phyloP scores from a whole-genome alignment of 2,329 filamentous ascomycete species.

The Daldinia sp. region DNA sequence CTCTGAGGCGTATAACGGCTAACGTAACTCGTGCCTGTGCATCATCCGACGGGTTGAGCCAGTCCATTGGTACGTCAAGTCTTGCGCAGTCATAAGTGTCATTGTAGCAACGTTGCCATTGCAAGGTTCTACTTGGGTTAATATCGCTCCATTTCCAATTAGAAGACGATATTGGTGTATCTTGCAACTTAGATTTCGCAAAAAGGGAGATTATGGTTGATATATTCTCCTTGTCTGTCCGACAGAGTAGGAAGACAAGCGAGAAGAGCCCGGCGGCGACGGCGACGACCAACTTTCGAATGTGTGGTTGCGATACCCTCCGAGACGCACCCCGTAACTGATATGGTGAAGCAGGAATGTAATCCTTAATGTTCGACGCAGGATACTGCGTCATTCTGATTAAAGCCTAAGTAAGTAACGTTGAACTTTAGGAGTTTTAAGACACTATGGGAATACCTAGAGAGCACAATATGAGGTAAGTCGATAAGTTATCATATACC shows the following conservation, averaged over 20 bases:
- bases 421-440: neutral
- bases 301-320: conserved; percentile 9
- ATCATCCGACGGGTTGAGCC: conserved; percentile 48
- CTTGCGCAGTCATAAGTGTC: conserved; percentile 49
- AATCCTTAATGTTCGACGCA: conserved; percentile 2
- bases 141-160: conserved; percentile 42
- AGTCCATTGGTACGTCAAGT: conserved; percentile 53
- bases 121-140: conserved; percentile 44
- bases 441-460: neutral
- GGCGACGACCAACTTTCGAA: conserved; percentile 3
- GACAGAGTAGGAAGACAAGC: conserved; percentile 10
- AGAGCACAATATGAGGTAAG: neutral
- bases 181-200: neutral
- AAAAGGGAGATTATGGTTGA: neutral
- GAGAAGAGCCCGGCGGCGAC: conserved; percentile 6
- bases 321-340: neutral
- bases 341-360: neutral
- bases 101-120: conserved; percentile 50
- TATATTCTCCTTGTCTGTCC: neutral
- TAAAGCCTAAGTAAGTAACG: too few relatives aligned
- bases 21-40: conserved; percentile 45
- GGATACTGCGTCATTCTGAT: conserved; percentile 18
- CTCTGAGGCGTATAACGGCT: conserved; percentile 51
- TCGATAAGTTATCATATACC: too few relatives aligned
- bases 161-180: neutral